Conservation (phyloP, 1,284 basidiomycete species). For the Heterobasidion occidentale region DNA sequence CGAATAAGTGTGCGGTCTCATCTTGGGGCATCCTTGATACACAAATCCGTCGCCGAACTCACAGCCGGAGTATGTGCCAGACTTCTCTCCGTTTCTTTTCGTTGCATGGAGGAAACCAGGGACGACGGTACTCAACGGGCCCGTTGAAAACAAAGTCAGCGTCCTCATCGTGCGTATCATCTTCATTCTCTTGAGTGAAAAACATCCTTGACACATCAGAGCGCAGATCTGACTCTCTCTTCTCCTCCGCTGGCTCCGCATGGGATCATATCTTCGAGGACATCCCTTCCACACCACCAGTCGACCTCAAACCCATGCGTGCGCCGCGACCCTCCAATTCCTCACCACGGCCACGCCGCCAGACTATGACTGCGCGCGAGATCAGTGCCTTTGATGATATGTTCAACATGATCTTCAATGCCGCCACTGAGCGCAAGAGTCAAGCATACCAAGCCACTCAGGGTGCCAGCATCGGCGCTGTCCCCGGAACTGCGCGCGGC, state of each 20-base stretch:
- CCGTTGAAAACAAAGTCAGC: background rate
- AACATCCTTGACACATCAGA: too few species aligned
- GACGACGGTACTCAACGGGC: background rate
- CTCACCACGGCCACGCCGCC: slow-evolving; percentile 25
- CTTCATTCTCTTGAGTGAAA: too few species aligned
- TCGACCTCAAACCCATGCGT: slow-evolving; percentile 4
- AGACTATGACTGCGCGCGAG: slow-evolving; percentile 63
- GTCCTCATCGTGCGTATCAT: too few species aligned
- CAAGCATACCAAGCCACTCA: slow-evolving; percentile 8
- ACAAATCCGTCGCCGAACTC: background rate
- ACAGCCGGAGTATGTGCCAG: background rate
- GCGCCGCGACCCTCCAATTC: slow-evolving; percentile 3
- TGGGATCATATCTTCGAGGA: slow-evolving; percentile 53
- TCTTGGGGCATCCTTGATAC: background rate
- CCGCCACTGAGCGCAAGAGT: slow-evolving; percentile 27
- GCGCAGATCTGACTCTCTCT: background rate
- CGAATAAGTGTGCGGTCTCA: too few species aligned
- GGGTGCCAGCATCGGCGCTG: slow-evolving; percentile 8
- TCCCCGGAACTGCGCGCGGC: background rate
- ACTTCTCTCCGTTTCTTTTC: background rate
- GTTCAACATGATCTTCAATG: slow-evolving; percentile 62
- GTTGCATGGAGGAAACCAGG: background rate
- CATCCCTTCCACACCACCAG: slow-evolving; percentile 23
- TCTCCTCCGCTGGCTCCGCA: slow-evolving; percentile 19
- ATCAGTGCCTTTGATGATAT: slow-evolving; percentile 59